Evolutionary conservation across 139 green algal species (phyloP).

Genomic region (Volvox reticuliferus): DNA sequence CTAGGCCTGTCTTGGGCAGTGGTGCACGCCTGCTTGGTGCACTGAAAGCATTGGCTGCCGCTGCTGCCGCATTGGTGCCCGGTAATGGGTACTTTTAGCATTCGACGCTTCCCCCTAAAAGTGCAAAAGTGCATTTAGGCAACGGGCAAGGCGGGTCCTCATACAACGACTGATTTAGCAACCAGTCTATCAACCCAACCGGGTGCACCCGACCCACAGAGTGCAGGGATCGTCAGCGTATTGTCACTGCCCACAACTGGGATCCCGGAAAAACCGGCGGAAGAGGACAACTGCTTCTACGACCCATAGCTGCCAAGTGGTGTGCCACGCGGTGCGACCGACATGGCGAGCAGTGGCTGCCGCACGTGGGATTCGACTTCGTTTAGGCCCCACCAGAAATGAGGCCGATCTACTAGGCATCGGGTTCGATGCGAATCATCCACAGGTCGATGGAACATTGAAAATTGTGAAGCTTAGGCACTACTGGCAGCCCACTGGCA

Average conservation of each 20-base stretch:
- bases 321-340: constrained; percentile 37
- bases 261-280: not conserved
- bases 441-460: too few species aligned
- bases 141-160: too few species aligned
- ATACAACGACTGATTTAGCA: too few species aligned
- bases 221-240: not conserved
- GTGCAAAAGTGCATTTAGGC: too few species aligned
- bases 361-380: constrained; percentile 71
- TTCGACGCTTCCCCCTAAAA: too few species aligned
- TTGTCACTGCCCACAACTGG: not conserved
- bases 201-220: not conserved
- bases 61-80: not conserved
- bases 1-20: not conserved
- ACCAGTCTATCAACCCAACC: not conserved
- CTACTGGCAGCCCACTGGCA: too few species aligned
- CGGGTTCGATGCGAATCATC: too few species aligned
- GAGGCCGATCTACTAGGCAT: too few species aligned
- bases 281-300: constrained; percentile 61
- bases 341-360: constrained; percentile 44
- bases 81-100: not conserved
- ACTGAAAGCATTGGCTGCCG: not conserved
- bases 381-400: too few species aligned
- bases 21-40: not conserved
- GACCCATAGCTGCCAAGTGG: constrained; percentile 70
- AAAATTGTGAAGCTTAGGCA: too few species aligned